Conservation (phyloP, 208 protist species). For the Crithidia expoeki region DNA sequence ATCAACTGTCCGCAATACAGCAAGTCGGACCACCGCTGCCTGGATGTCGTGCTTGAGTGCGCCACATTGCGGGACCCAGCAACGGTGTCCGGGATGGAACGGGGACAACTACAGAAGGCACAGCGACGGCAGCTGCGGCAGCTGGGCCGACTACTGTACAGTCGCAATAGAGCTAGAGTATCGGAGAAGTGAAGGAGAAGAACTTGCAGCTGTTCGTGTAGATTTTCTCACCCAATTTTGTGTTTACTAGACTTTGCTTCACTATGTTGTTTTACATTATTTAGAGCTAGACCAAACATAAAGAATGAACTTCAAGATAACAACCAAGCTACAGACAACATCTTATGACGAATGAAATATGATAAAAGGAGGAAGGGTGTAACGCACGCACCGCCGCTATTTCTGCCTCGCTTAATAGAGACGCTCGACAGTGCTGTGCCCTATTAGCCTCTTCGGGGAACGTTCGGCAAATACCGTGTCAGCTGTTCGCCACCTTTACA, state of each 20-base stretch:
- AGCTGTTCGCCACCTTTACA: no score
- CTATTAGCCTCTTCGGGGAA: no score
- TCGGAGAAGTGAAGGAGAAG: conserved; percentile 3
- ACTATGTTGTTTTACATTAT: background rate
- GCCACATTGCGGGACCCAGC: conserved; percentile 38
- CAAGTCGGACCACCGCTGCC: conserved; percentile 4
- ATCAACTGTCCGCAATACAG: conserved; percentile 5
- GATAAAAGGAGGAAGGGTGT: no score
- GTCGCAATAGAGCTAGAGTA: conserved; percentile 22
- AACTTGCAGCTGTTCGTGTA: background rate
- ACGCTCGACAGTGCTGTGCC: no score
- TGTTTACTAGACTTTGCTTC: conserved; percentile 4
- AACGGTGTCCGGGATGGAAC: conserved; percentile 31
- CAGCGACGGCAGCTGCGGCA: conserved; percentile 49
- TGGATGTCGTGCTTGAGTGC: conserved; percentile 62
- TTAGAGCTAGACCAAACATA: no score
- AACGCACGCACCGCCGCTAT: no score
- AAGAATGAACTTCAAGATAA: no score
- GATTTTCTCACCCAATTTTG: background rate
- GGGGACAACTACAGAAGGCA: conserved; percentile 33
- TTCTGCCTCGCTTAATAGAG: no score
- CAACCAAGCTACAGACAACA: no score
- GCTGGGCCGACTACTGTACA: conserved; percentile 54
- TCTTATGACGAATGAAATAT: no score
- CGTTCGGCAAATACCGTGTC: no score